Base-by-base conservation (phyloP, 257 asterid genomes). In the Linderniella brevidens region DNA sequence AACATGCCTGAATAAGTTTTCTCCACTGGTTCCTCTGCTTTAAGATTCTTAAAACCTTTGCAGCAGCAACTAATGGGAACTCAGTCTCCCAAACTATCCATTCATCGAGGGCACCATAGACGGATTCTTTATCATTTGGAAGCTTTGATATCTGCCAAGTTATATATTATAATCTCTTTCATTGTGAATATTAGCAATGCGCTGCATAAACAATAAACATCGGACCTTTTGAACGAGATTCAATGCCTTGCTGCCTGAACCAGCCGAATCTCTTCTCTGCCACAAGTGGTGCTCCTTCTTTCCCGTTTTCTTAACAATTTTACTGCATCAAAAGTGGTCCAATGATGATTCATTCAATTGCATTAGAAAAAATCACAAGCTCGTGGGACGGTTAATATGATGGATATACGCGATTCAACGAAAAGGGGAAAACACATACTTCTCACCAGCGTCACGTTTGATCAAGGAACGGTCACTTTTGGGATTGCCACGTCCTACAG, bases 1-100 rank as follows among this genome's bases (percentile, higher is more conserved):
- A 37, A 49, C 68, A 18, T 73, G 78, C 97, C 59, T 76, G 95
- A 56, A 87, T 87, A 48, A 83, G 65, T 42, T 68, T 78, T 49
- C 53, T 66, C 97, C 97, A 87, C 62, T 72, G 90, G 45, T 41
- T 68, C 60, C 82, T 75, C 60, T 73, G 69, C 74, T 78, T 78
- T 36, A 83, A 57, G 37, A 83, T 83, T 64, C 69, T 64, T 58
- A 87, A 50, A 57, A 95, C 92, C 75, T 80, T 87, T 19, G 93
- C 95, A n/a, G 86, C 93, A 53, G 97, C 95, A 66, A 83, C 64
- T 63, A 80, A 54, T 9, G 97, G 97, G 74, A 83, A 87, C 58
- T 87, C 97, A 35, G 86, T 61, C 61, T 87, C 97, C 95, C 95
- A 87, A 50, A 95, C 97, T 63, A 78, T 58, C 95, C 95, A 87